phyloP scores from a whole-genome alignment of 2,329 filamentous ascomycete species.

The Aspergillus sp. region DNA sequence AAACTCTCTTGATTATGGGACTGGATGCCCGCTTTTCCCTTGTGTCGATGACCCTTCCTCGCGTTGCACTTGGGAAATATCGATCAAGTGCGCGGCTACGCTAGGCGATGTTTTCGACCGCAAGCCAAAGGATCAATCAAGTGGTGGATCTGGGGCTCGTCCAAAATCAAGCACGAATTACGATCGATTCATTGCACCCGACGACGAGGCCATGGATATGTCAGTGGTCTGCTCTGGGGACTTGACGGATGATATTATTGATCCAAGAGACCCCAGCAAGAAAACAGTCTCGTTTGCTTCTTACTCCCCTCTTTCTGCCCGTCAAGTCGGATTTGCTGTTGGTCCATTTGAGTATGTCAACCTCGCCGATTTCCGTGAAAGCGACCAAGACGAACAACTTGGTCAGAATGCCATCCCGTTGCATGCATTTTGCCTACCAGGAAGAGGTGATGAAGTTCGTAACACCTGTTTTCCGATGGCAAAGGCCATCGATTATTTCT shows the following conservation, averaged over 20 bases:
- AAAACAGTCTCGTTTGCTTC: conserved; percentile 87
- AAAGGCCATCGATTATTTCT: conserved; percentile 85
- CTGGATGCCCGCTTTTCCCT: conserved; percentile 83
- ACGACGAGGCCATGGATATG: conserved; percentile 86
- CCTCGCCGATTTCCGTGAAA: conserved; percentile 81
- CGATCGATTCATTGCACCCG: conserved; percentile 57
- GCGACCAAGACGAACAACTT: conserved; percentile 87
- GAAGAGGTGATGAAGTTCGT: conserved; percentile 75
- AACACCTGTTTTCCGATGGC: conserved; percentile 86
- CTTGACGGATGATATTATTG: conserved; percentile 76
- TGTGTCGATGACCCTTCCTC: conserved; percentile 85
- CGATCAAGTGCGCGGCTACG: conserved; percentile 80
- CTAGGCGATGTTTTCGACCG: conserved; percentile 69
- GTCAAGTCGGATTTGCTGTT: conserved; percentile 89
- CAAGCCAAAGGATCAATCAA: conserved; percentile 26
- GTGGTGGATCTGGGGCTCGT: conserved; percentile 17
- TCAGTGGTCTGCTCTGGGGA: conserved; percentile 89
- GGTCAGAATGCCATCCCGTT: conserved; percentile 85
- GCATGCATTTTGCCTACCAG: conserved; percentile 86
- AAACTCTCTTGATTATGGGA: conserved; percentile 74
- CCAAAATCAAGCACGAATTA: conserved; percentile 28
- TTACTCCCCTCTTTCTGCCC: conserved; percentile 71
- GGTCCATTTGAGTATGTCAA: conserved; percentile 95
- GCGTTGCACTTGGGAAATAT: conserved; percentile 83
- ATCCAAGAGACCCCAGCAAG: conserved; percentile 73